A percentile compares a stretch with the other conserved stretches of the same genome.
These are phyloP conservation scores for Lojkania enalia DNA, from an alignment of 2,329 filamentous ascomycete species.

Conservation along the genomic window DNA sequence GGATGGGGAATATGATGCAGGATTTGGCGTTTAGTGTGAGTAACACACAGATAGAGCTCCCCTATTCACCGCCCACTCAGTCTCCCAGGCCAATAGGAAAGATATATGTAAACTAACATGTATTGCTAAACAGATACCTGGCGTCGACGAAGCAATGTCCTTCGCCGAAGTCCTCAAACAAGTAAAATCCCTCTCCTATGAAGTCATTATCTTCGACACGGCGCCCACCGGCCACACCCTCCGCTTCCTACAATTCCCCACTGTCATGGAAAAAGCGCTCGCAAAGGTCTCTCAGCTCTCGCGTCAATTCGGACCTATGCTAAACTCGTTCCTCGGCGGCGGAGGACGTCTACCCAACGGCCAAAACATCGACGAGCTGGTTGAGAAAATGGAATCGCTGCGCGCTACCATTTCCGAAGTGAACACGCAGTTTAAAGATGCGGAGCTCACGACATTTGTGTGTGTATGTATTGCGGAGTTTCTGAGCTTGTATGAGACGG, in stretches of 20 bases:
- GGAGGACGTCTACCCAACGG: slow-evolving; percentile 81
- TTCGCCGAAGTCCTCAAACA: slow-evolving; percentile 99
- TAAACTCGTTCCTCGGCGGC: slow-evolving; percentile 87
- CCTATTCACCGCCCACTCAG: too few species aligned
- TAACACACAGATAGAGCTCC: slow-evolving; percentile 15
- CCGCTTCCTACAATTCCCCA: slow-evolving; percentile 97
- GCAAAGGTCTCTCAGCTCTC: slow-evolving; percentile 95
- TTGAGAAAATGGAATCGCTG: slow-evolving; percentile 91
- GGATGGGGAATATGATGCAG: slow-evolving; percentile 96
- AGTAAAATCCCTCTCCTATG: slow-evolving; percentile 98
- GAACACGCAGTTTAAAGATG: slow-evolving; percentile 97
- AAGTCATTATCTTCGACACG: slow-evolving; percentile 98
- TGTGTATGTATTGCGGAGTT: slow-evolving; percentile 99
- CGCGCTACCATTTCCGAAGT: slow-evolving; percentile 93
- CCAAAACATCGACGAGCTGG: slow-evolving; percentile 88
- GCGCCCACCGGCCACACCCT: slow-evolving; percentile 97
- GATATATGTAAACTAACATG: slow-evolving; percentile 9
- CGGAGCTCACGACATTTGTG: slow-evolving; percentile 92
- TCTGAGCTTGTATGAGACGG: slow-evolving; percentile 93
- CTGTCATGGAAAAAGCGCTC: slow-evolving; percentile 97
- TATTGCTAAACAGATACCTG: slow-evolving; percentile 71
- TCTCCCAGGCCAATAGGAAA: background rate
- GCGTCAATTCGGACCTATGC: slow-evolving; percentile 90
- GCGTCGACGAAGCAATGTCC: slow-evolving; percentile 99
- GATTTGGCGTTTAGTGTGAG: slow-evolving; percentile 91